Percentiles rank a stretch among this genome's conserved stretches.
These are phyloP conservation scores for Neospermospora avenae DNA, from an alignment of 2,329 filamentous ascomycete species.

Conservation along the genomic window DNA sequence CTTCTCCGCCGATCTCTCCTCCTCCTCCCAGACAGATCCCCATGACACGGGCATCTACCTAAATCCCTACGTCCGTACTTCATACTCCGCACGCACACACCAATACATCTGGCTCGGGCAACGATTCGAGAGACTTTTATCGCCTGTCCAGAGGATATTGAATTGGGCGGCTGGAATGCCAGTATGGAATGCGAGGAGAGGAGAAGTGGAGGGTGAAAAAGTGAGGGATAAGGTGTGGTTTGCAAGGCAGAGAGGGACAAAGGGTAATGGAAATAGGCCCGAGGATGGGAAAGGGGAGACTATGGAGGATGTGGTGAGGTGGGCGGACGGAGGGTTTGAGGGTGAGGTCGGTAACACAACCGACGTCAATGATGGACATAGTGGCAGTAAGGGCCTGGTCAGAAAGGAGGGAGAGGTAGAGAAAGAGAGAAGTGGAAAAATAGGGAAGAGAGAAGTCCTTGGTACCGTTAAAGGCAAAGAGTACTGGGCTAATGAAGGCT, in stretches of 20 bases:
- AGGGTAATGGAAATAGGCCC: constrained; percentile 2
- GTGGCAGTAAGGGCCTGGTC: too few species aligned
- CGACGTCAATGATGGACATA: too few species aligned
- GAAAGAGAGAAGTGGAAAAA: background rate
- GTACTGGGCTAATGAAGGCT: constrained; percentile 32
- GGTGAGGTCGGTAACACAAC: too few species aligned
- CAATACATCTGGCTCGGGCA: constrained; percentile 57
- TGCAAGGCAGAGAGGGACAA: constrained; percentile 6
- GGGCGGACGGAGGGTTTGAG: too few species aligned
- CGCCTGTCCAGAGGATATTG: constrained; percentile 54
- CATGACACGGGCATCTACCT: constrained; percentile 59
- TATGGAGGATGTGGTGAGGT: too few species aligned
- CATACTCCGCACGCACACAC: constrained; percentile 58
- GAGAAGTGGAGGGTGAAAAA: constrained; percentile 54
- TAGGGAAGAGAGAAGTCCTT: constrained; percentile 22
- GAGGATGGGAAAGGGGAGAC: background rate
- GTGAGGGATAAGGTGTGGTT: constrained; percentile 49
- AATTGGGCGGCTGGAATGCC: constrained; percentile 56
- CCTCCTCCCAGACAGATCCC: constrained; percentile 21
- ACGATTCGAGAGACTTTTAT: constrained; percentile 64
- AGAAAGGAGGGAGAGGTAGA: too few species aligned
- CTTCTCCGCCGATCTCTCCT: constrained; percentile 19
- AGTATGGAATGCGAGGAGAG: constrained; percentile 56
- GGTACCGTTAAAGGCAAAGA: constrained; percentile 23
- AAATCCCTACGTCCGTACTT: constrained; percentile 72